Conservation (phyloP, 768 basidiomycete genomes). For the Phaeotremella skinneri region DNA sequence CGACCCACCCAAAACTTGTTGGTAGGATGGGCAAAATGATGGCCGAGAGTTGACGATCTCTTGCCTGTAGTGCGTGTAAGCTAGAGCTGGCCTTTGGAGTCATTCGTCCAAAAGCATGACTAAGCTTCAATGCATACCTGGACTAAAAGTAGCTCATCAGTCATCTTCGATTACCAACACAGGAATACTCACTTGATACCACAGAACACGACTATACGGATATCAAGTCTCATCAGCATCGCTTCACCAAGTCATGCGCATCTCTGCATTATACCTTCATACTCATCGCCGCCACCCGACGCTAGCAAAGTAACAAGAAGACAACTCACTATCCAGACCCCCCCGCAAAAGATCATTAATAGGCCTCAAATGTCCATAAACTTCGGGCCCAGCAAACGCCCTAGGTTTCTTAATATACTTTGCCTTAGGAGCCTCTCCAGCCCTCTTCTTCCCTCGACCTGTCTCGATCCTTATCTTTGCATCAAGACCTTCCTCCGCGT, state of each 20-base stretch:
- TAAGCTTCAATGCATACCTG: constrained; percentile 7
- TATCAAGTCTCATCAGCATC: too few relatives aligned
- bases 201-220: constrained; percentile 76
- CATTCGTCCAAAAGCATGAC: not conserved
- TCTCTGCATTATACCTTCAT: not conserved
- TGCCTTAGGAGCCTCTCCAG: not conserved
- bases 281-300: not conserved
- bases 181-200: constrained; percentile 69
- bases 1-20: constrained; percentile 71
- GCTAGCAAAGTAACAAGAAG: constrained; percentile 7
- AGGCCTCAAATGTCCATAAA: constrained; percentile 58
- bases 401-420: constrained; percentile 41
- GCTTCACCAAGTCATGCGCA: not conserved
- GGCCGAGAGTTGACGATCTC: constrained; percentile 66
- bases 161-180: not conserved
- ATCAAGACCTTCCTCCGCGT: constrained; percentile 1
- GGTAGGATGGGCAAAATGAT: constrained; percentile 74
- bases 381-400: constrained; percentile 59
- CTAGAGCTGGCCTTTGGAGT: too few relatives aligned
- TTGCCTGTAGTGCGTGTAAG: constrained; percentile 65
- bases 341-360: constrained; percentile 60
- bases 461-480: not conserved
- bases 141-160: constrained; percentile 11
- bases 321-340: constrained; percentile 61
- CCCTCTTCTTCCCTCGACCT: not conserved